Evolutionary conservation across 208 protist genomes (phyloP).

Genomic region (Leishmania mexicana): DNA sequence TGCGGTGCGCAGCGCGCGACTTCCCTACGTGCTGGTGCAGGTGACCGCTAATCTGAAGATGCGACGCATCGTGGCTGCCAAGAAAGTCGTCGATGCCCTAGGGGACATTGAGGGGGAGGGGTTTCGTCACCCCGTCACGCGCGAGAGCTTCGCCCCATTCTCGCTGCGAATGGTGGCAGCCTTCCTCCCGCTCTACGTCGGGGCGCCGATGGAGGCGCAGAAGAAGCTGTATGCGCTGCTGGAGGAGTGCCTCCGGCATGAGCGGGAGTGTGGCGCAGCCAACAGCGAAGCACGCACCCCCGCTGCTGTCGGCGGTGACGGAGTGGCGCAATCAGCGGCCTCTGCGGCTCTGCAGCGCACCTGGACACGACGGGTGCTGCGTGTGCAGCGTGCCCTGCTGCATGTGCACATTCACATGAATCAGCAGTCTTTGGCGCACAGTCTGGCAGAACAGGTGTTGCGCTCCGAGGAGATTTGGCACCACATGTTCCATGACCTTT

Average conservation of each 20-base stretch:
- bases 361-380: constrained; percentile 44
- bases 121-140: constrained; percentile 52
- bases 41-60: constrained; percentile 76
- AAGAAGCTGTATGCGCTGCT: constrained; percentile 59
- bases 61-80: constrained; percentile 51
- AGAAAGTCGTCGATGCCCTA: constrained; percentile 60
- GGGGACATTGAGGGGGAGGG: constrained; percentile 71
- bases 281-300: not conserved
- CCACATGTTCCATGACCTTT: constrained; percentile 17
- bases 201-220: constrained; percentile 58
- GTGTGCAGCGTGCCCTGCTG: constrained; percentile 66
- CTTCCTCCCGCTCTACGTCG: constrained; percentile 66
- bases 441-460: constrained; percentile 49
- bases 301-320: not conserved
- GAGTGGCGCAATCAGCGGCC: not conserved
- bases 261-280: constrained; percentile 9
- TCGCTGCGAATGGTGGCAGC: constrained; percentile 75
- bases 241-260: constrained; percentile 44
- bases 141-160: constrained; percentile 77
- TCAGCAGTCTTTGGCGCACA: constrained; percentile 62
- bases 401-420: constrained; percentile 55
- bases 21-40: constrained; percentile 77
- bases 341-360: constrained; percentile 9
- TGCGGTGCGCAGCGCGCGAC: constrained; percentile 25
- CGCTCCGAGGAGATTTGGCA: constrained; percentile 27